Evolutionary conservation across 2,329 filamentous ascomycete species (phyloP), one percentile per base, ranked within the genome.

Genomic region (Colletotrichum liaoningense): DNA sequence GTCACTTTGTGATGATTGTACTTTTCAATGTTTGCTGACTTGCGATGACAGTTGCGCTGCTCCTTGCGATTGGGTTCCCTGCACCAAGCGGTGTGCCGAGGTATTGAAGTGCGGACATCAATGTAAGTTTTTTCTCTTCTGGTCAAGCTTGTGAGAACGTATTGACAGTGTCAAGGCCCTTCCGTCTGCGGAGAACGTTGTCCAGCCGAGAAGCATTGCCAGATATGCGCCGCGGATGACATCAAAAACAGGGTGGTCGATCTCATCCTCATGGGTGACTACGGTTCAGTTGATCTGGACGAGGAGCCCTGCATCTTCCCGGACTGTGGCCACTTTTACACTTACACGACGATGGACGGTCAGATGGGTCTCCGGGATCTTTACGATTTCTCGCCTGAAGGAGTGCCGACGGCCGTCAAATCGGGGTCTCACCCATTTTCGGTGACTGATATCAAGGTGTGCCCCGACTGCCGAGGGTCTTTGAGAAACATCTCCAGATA

Each of bases 11-110:
- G 8, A 24, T 28, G 1, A 19, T n/a, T 16, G 3, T 49, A 12
- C 14, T 4, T 28, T n/a, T 26, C 19, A 16, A 3, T 2, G 2
- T 7, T 66, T 16, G 11, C 49, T 56, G 26, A 69, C 33, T 22
- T 12, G 7, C 4, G 16, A 52, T 55, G 5, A 16, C 26, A 67
- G 63, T 55, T 73, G 93, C 74, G 90, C 91, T 0, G 92, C 88
- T 0, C 92, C 93, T 0, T 95, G 92, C 78, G 84, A 93, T 75
- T 88, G 90, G 81, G 77, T 93, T 0, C 93, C 93, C 1, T 95
- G 92, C 78, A 88, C 87, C 1, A 79, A 85, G 75, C 84, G 92
- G 9, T 95, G 93, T 77, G 77, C 82, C 3, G 83, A 88, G 33
- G 19, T 71, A 0, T 79, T 94, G 4, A 22, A 30, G 0, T 94